phyloP scores from a whole-genome alignment of 2,329 filamentous ascomycete genomes.

The Grosmannia huntii region DNA sequence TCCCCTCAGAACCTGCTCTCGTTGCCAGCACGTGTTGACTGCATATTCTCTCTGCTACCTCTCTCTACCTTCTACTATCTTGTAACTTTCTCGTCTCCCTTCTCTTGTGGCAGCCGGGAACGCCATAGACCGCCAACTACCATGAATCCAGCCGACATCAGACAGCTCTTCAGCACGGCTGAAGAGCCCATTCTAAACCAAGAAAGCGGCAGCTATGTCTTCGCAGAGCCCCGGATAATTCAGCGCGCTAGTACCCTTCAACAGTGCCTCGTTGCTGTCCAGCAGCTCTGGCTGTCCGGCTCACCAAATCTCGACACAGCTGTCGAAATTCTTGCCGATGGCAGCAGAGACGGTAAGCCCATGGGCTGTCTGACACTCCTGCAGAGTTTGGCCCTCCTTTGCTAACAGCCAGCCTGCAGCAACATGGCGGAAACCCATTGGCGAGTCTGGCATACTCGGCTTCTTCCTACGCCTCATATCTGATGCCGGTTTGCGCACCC shows the following conservation, averaged over 20 bases:
- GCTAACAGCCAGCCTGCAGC: slow-evolving; percentile 21
- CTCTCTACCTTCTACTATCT: not conserved
- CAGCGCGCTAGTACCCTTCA: slow-evolving; percentile 18
- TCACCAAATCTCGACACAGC: slow-evolving; percentile 30
- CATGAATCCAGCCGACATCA: slow-evolving; percentile 9
- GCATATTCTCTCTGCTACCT: too few relatives aligned
- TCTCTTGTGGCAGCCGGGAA: not conserved
- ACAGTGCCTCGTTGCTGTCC: slow-evolving; percentile 25
- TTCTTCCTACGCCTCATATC: slow-evolving; percentile 39
- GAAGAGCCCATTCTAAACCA: not conserved
- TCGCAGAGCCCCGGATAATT: not conserved
- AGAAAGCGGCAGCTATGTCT: not conserved
- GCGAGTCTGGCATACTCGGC: slow-evolving; percentile 43
- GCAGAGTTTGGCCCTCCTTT: not conserved
- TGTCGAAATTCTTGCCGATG: slow-evolving; percentile 40
- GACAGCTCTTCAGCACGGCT: slow-evolving; percentile 5
- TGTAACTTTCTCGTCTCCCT: not conserved
- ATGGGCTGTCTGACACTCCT: not conserved
- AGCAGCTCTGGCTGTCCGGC: slow-evolving; percentile 26
- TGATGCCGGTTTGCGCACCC: slow-evolving; percentile 23
- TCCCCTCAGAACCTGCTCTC: not conserved
- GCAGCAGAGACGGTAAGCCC: slow-evolving; percentile 39
- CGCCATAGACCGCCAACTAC: not conserved
- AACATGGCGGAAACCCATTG: slow-evolving; percentile 42
- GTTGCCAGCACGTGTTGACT: not conserved